A percentile compares a stretch with the other conserved stretches of the same genome.
Evolutionary conservation across 1,284 basidiomycete genomes (phyloP).

Genomic region (Boletus mariae): DNA sequence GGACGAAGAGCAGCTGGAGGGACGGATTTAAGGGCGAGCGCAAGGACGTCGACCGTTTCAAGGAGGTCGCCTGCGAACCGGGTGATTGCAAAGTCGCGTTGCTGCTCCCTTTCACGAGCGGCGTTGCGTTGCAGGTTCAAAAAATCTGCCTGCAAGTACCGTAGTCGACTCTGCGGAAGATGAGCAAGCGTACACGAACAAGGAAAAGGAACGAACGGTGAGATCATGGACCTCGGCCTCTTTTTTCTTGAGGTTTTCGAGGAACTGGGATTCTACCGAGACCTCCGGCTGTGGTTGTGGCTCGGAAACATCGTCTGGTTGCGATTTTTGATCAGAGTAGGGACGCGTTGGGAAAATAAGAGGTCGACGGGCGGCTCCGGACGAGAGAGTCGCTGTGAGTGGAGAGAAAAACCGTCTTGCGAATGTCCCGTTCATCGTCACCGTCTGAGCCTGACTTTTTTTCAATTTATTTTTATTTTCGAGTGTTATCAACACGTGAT

Average conservation of each 20-base stretch:
- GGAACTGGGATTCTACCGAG: conserved; percentile 36
- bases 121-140: conserved; percentile 92
- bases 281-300: conserved; percentile 30
- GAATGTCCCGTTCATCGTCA: conserved; percentile 46
- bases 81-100: conserved; percentile 90
- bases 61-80: conserved; percentile 89
- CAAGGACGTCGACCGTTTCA: conserved; percentile 88
- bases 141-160: conserved; percentile 91
- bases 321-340: conserved; percentile 52
- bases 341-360: conserved; percentile 33
- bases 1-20: conserved; percentile 50
- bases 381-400: conserved; percentile 52
- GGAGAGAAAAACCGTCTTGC: conserved; percentile 53
- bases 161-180: conserved; percentile 64
- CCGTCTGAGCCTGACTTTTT: neutral
- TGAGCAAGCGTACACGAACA: conserved; percentile 4
- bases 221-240: conserved; percentile 71
- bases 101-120: conserved; percentile 87
- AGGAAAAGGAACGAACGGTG: conserved; percentile 47
- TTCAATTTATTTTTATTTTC: neutral
- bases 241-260: conserved; percentile 62
- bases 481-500: conserved; percentile 24
- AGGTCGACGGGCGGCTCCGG: conserved; percentile 38
- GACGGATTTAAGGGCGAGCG: conserved; percentile 85
- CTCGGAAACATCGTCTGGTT: conserved; percentile 19